These are phyloP conservation scores for Chrysoporthe deuterocubensis DNA, from an alignment of 2,329 filamentous ascomycete genomes.

Conservation along the genomic window DNA sequence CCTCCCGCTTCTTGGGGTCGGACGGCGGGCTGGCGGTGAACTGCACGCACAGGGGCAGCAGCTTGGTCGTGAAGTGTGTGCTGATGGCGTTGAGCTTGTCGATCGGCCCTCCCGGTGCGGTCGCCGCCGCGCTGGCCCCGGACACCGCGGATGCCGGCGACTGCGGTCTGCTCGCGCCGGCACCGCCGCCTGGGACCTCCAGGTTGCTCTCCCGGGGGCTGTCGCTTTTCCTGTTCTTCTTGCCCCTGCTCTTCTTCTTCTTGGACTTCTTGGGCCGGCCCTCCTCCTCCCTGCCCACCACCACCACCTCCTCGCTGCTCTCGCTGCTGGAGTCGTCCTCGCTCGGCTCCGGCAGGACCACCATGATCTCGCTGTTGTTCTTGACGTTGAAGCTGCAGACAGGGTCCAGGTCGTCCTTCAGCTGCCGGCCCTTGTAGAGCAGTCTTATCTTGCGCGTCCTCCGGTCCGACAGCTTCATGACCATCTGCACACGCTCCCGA, in stretches of 20 bases:
- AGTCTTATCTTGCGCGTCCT: slow-evolving; percentile 62
- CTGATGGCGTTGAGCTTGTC: slow-evolving; percentile 71
- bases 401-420: slow-evolving; percentile 65
- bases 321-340: slow-evolving; percentile 43
- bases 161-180: slow-evolving; percentile 42
- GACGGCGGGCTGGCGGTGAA: slow-evolving; percentile 66
- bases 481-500: slow-evolving; percentile 66
- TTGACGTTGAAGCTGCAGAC: slow-evolving; percentile 65
- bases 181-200: slow-evolving; percentile 40
- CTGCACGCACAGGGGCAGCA: slow-evolving; percentile 67
- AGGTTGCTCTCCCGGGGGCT: slow-evolving; percentile 51
- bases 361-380: slow-evolving; percentile 64
- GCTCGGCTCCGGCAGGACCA: slow-evolving; percentile 58
- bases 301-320: slow-evolving; percentile 49
- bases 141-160: slow-evolving; percentile 40
- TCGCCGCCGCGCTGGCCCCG: slow-evolving; percentile 32
- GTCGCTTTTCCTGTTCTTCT: slow-evolving; percentile 46
- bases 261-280: slow-evolving; percentile 42
- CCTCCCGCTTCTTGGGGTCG: slow-evolving; percentile 69
- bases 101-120: slow-evolving; percentile 47
- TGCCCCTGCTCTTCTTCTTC: slow-evolving; percentile 48
- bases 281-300: slow-evolving; percentile 51
- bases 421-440: slow-evolving; percentile 72
- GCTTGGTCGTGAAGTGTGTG: slow-evolving; percentile 64
- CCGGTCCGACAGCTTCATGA: slow-evolving; percentile 65